Conservation (phyloP, 2,329 filamentous ascomycete genomes). For the Fusarium udum region DNA sequence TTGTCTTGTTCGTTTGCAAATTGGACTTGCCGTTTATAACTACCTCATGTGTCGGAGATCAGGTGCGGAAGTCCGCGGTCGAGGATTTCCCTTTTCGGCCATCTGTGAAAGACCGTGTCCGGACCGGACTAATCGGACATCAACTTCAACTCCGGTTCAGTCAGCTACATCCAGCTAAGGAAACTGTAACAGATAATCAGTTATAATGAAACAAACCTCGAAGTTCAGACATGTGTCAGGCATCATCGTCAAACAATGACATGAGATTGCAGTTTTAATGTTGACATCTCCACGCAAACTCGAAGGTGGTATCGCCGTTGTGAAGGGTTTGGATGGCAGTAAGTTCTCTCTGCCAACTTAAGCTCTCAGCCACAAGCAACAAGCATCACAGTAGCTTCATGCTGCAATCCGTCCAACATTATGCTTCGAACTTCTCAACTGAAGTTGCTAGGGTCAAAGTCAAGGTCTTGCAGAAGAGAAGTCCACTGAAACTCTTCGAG, state of each 20-base stretch:
- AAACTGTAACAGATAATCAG: no score
- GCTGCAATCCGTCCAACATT: no score
- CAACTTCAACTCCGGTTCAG: background rate
- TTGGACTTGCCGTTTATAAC: background rate
- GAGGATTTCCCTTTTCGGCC: background rate
- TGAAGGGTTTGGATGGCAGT: no score
- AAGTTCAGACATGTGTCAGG: no score
- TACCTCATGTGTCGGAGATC: background rate
- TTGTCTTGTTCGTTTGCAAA: background rate
- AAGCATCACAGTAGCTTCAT: background rate
- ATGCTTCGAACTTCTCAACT: background rate
- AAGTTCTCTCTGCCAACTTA: no score
- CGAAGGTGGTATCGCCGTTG: no score
- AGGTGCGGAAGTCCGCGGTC: background rate
- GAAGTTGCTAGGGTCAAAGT: background rate
- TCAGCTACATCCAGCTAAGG: background rate
- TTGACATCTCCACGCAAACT: no score
- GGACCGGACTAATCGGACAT: background rate
- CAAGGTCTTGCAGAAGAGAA: background rate
- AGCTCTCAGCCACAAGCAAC: no score
- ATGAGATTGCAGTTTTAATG: no score
- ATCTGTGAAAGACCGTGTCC: background rate
- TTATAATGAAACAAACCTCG: no score
- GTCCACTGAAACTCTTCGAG: slow-evolving; percentile 1
- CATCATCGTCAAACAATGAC: background rate